phyloP scores from a whole-genome alignment of 805 yeast genomes.

The Hyphopichia homilentoma region DNA sequence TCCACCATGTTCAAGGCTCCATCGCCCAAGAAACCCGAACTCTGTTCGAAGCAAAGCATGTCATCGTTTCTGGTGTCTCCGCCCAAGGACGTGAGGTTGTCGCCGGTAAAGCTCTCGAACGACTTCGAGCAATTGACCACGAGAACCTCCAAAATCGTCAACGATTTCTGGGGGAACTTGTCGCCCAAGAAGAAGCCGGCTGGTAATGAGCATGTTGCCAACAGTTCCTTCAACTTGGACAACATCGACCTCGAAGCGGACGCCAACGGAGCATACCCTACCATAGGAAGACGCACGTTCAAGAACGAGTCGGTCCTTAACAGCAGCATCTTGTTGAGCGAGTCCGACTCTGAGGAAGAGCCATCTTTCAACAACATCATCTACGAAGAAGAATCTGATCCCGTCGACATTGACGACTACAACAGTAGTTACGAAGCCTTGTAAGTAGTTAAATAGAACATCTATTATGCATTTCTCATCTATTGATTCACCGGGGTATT shows the following conservation, averaged over 20 bases:
- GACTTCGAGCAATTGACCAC: constrained; percentile 21
- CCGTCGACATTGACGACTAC: constrained; percentile 13
- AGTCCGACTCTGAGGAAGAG: constrained; percentile 3
- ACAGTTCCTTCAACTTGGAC: constrained; percentile 28
- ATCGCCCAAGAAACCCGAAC: constrained; percentile 10
- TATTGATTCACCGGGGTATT: background rate
- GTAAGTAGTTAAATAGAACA: background rate
- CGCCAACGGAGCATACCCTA: constrained; percentile 1
- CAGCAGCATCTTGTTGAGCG: background rate
- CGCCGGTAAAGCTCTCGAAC: constrained; percentile 15
- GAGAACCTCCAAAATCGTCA: constrained; percentile 23
- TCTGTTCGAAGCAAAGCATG: background rate
- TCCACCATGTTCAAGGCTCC: background rate
- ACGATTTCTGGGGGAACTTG: constrained; percentile 18
- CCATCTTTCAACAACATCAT: background rate
- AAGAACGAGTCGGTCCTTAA: background rate
- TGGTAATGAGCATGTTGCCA: constrained; percentile 10
- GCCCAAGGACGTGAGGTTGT: constrained; percentile 11
- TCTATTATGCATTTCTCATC: background rate
- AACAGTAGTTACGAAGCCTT: constrained; percentile 1
- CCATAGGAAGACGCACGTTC: too few relatives aligned
- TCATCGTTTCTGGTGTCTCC: background rate
- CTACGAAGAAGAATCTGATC: constrained; percentile 4
- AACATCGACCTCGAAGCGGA: constrained; percentile 7
- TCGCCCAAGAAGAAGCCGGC: constrained; percentile 8